A percentile compares a stretch with the other conserved stretches of the same genome.
phyloP scores from a whole-genome alignment of 176 grass and related monocot genomes.

The Hordeum marinum region DNA sequence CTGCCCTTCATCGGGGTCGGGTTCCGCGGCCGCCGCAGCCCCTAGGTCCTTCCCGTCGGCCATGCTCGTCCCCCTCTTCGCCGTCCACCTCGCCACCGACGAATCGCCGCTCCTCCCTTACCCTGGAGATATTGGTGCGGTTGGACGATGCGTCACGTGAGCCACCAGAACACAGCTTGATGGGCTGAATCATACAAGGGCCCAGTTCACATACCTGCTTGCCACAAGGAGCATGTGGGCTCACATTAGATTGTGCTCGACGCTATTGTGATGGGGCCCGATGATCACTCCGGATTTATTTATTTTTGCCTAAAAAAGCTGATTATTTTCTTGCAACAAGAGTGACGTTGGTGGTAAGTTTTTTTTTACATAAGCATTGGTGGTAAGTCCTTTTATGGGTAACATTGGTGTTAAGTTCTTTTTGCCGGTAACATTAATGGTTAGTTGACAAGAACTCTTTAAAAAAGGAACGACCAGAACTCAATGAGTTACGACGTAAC shows the following conservation, averaged over 20 bases:
- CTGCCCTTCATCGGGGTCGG: not conserved
- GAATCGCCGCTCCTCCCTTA: slow-evolving; percentile 21
- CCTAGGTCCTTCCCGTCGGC: not conserved
- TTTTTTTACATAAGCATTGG: no score
- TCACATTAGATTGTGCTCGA: not conserved
- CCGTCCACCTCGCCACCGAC: slow-evolving; percentile 20
- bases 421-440: no score
- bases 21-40: not conserved
- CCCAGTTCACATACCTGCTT: not conserved
- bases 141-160: slow-evolving; percentile 32
- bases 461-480: no score
- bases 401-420: no score
- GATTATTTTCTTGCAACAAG: no score
- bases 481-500: no score
- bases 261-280: not conserved
- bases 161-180: not conserved
- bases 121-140: slow-evolving; percentile 41
- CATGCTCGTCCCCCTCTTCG: slow-evolving; percentile 21
- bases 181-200: slow-evolving; percentile 34
- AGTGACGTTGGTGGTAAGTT: no score
- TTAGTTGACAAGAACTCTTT: no score
- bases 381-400: no score
- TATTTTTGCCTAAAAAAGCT: no score
- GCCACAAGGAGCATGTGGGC: not conserved
- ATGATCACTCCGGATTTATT: no score